These are phyloP conservation scores for Sarcocystis neurona DNA, from an alignment of 169 alveolate genomes.

Conservation along the genomic window DNA sequence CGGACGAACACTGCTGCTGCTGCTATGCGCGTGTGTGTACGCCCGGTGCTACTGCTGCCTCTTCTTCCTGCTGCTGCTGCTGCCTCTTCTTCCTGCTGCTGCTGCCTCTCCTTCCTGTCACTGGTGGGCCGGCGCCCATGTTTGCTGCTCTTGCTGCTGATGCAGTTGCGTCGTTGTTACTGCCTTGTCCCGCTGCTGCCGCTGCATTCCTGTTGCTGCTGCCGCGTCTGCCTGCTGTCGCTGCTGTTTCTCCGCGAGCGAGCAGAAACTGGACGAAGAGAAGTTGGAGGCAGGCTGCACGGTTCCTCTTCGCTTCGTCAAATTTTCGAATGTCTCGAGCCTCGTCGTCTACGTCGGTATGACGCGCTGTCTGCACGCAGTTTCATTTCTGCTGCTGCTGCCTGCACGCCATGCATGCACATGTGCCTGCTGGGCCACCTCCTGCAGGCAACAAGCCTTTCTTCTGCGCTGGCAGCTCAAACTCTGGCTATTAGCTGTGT, in stretches of 20 bases:
- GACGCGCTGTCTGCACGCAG: neutral
- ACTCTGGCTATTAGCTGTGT: no score
- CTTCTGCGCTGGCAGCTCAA: neutral
- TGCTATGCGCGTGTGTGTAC: no score
- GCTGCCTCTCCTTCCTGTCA: no score
- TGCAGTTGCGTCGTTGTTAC: no score
- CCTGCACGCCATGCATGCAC: neutral
- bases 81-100: no score
- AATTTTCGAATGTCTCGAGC: constrained; percentile 6
- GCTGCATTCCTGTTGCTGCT: neutral
- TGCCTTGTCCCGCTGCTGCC: no score
- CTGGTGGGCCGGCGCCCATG: no score
- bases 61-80: no score
- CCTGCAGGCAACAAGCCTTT: neutral
- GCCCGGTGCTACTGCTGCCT: no score
- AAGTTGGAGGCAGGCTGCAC: neutral
- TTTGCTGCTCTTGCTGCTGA: no score
- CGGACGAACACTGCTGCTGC: no score
- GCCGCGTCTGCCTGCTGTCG: neutral
- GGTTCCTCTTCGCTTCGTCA: constrained; percentile 20
- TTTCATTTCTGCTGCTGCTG: neutral
- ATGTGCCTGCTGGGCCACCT: neutral
- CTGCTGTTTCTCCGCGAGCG: neutral
- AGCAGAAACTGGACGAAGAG: neutral
- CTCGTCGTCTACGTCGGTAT: constrained; percentile 16